Conservation (phyloP, 139 green algal genomes). For the Mesotaenium endlicherianum region DNA sequence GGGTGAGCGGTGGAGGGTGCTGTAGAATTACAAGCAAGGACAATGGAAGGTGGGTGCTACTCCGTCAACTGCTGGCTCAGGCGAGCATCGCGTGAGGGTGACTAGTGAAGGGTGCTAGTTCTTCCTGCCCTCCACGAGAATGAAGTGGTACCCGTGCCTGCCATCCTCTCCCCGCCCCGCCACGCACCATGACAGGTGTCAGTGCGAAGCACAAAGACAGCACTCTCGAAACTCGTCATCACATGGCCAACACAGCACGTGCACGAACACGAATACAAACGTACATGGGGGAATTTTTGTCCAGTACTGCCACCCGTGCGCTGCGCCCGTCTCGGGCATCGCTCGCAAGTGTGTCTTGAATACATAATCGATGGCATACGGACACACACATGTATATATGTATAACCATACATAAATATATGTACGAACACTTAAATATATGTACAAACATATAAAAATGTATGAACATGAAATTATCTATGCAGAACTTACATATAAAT, state of each 20-base stretch:
- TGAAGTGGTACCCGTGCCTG: constrained; percentile 50
- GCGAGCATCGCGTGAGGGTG: no score
- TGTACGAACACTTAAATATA: background rate
- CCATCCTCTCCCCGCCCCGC: no score
- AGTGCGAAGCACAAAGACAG: background rate
- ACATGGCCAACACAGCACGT: background rate
- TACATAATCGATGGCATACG: no score
- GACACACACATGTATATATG: background rate
- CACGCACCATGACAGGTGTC: background rate
- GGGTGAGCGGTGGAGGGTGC: no score
- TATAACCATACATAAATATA: background rate
- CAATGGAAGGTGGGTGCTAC: no score
- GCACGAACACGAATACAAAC: background rate
- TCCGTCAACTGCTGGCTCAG: no score
- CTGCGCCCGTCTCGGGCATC: no score
- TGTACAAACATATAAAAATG: background rate
- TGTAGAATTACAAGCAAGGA: no score
- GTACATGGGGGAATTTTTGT: no score
- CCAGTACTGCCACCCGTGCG: no score
- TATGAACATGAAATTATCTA: background rate
- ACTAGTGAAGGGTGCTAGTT: no score
- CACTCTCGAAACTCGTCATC: background rate
- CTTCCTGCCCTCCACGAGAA: constrained; percentile 31
- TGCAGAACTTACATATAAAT: background rate
- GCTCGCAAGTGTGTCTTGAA: no score